phyloP scores from a whole-genome alignment of 495 filamentous ascomycete species.

The Aspergillus diversus region DNA sequence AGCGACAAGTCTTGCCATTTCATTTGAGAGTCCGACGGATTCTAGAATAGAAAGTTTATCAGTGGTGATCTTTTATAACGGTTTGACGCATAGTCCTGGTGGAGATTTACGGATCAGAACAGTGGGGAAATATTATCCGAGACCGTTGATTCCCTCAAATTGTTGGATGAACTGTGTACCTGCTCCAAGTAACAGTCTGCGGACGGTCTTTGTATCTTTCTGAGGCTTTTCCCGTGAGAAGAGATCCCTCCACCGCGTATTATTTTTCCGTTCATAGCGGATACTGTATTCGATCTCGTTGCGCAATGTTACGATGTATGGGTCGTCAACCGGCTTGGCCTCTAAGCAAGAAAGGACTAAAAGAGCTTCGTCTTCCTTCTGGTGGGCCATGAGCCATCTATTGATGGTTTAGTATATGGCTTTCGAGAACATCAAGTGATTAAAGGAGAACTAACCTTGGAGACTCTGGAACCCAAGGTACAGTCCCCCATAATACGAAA shows the following conservation, averaged over 20 bases:
- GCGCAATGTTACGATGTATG: slow-evolving; percentile 47
- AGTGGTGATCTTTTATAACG: too few species aligned
- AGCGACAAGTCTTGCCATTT: slow-evolving; percentile 52
- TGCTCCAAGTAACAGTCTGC: slow-evolving; percentile 54
- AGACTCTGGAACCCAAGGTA: slow-evolving; percentile 60
- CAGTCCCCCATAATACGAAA: slow-evolving; percentile 49
- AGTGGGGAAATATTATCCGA: slow-evolving; percentile 51
- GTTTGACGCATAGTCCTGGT: too few species aligned
- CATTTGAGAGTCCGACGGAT: slow-evolving; percentile 52
- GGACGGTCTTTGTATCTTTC: slow-evolving; percentile 48
- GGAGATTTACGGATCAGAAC: slow-evolving; percentile 43
- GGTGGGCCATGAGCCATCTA: slow-evolving; percentile 54
- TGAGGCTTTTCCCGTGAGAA: slow-evolving; percentile 39
- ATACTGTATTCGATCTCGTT: slow-evolving; percentile 54
- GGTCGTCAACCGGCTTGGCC: slow-evolving; percentile 46
- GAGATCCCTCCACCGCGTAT: slow-evolving; percentile 51
- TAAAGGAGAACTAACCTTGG: slow-evolving; percentile 40
- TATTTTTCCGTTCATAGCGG: slow-evolving; percentile 53
- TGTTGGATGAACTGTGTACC: slow-evolving; percentile 60
- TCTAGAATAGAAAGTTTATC: too few species aligned
- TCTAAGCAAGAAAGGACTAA: slow-evolving; percentile 56
- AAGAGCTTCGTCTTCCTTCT: slow-evolving; percentile 46
- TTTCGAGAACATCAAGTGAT: too few species aligned
- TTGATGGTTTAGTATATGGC: not conserved
- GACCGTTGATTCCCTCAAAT: slow-evolving; percentile 51